Evolutionary conservation across 2,329 filamentous ascomycete genomes (phyloP), one percentile per base, ranked within the genome.

Genomic region (Aspergillus calidoustus): DNA sequence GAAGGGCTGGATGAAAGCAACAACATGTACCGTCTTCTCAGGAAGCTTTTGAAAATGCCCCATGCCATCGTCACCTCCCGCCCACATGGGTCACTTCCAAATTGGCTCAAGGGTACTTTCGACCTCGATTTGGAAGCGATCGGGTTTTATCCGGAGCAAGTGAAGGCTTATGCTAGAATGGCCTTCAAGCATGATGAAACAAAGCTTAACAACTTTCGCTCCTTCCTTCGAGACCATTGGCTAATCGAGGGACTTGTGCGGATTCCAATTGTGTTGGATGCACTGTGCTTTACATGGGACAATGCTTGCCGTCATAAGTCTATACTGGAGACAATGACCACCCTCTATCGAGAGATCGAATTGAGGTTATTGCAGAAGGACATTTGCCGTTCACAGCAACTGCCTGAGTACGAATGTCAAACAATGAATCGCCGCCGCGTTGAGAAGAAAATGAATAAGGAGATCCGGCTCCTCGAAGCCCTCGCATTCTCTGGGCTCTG

Each of bases 211-310:
- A 55, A 74, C 7, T 68, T 81, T 15, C 56, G 67, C 31, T 57
- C 62, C 4, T 81, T 79, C 46, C 67, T 82, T 7, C 4, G 75
- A 49, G 7, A 58, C 0, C 73, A 76, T 61, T 54, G 25, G 57
- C 65, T 78, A 7, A 68, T 82, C 9, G 65, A 75, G 52, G 71
- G 65, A 5, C 72, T 82, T 30, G 70, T 78, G 2, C 77, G 73
- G n/a, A 81, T 82, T 47, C 81, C 79, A 0, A 78, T 82, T 60
- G 78, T 77, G 54, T 68, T 83, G 0, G 80, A 82, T 69, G 80
- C 80, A 1, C 59, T 82, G 25, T 82, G 79, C 60, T 77, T 69
- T 50, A 74, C 56, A 17, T 81, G 78, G 78, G 50, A 62, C 1
- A 62, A 65, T 0, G 61, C 69, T 28, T 56, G 68, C 22, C 15